Evolutionary conservation across 305 asterid species (phyloP).

Genomic region (Striga hermonthica): DNA sequence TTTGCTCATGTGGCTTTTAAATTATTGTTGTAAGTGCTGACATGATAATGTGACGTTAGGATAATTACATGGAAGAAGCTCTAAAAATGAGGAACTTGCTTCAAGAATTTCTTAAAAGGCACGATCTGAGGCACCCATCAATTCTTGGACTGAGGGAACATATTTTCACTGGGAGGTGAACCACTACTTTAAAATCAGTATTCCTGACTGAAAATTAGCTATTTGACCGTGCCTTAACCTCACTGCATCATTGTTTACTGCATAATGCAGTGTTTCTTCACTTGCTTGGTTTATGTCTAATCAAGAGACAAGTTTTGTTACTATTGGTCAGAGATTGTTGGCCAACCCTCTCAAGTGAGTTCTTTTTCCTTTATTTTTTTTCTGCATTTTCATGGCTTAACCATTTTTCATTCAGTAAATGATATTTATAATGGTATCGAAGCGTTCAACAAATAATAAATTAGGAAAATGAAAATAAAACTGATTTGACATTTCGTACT

Average conservation of each 20-base stretch:
- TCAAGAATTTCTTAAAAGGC: slow-evolving; percentile 86
- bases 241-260: slow-evolving; percentile 25
- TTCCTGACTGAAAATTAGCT: slow-evolving; percentile 22
- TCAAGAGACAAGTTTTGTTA: slow-evolving; percentile 97
- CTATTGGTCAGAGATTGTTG: slow-evolving; percentile 93
- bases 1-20: slow-evolving; percentile 28
- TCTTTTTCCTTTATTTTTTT: slow-evolving; percentile 3
- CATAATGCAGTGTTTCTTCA: slow-evolving; percentile 94
- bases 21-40: slow-evolving; percentile 24
- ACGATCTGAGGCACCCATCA: slow-evolving; percentile 89
- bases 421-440: not conserved
- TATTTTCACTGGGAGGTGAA: slow-evolving; percentile 96
- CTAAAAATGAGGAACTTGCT: slow-evolving; percentile 97
- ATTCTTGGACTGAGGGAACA: slow-evolving; percentile 98
- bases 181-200: slow-evolving; percentile 27
- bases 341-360: slow-evolving; percentile 96
- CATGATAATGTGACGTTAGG: slow-evolving; percentile 44
- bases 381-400: slow-evolving; percentile 26
- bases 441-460: not conserved
- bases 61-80: slow-evolving; percentile 99
- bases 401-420: not conserved
- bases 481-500: not conserved
- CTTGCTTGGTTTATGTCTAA: slow-evolving; percentile 99
- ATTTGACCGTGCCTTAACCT: slow-evolving; percentile 23
- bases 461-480: not conserved